Conservation (phyloP, 768 basidiomycete genomes). For the Exsudoporus frostii region DNA sequence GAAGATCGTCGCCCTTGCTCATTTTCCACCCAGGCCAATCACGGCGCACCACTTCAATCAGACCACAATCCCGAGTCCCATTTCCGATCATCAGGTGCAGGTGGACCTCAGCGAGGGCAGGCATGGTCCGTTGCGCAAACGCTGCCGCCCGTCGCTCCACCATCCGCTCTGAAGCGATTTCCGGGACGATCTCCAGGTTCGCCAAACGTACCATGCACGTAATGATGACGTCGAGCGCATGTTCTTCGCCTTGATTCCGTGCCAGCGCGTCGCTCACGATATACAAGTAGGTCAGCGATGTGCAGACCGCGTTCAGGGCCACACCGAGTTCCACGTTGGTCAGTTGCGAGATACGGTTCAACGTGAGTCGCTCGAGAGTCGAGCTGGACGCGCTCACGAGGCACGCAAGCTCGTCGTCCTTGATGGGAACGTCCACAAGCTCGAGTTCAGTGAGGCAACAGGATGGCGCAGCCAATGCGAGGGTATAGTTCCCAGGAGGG, state of each 20-base stretch:
- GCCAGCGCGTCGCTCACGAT: background rate
- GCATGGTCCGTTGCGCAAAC: background rate
- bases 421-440: background rate
- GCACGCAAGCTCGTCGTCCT: slow-evolving; percentile 11
- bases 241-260: background rate
- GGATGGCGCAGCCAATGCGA: background rate
- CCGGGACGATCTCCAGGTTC: background rate
- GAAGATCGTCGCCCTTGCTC: no score
- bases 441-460: slow-evolving; percentile 1
- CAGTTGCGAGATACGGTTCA: background rate
- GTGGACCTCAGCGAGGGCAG: background rate
- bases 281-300: background rate
- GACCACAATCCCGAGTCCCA: background rate
- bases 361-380: slow-evolving; percentile 6
- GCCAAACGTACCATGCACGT: slow-evolving; percentile 1
- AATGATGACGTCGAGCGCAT: slow-evolving; percentile 8
- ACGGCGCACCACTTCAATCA: background rate
- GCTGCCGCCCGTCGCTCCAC: slow-evolving; percentile 5
- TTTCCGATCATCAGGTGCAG: background rate
- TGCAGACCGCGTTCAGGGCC: background rate
- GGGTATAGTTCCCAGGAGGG: background rate
- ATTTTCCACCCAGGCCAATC: slow-evolving; percentile 9
- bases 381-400: slow-evolving; percentile 2
- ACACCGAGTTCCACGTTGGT: slow-evolving; percentile 5
- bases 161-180: slow-evolving; percentile 6